Evolutionary conservation across 441 rosid genomes (phyloP).

Genomic region (Euphorbia corollata): DNA sequence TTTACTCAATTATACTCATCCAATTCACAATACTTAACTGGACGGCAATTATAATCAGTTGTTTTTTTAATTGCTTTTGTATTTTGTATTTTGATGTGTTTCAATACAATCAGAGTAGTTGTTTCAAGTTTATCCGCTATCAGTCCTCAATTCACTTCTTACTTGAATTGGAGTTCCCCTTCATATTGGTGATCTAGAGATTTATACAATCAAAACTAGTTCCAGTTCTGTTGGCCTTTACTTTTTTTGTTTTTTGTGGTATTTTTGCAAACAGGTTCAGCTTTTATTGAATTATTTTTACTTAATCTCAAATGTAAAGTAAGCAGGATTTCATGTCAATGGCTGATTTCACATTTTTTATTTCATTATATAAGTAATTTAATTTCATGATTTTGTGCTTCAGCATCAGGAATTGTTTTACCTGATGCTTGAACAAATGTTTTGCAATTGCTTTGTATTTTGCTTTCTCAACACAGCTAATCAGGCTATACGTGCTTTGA

Average conservation of each 20-base stretch:
- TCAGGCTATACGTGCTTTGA: background rate
- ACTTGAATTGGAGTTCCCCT: background rate
- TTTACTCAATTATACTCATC: background rate
- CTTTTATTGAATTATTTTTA: background rate
- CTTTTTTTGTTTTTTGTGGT: background rate
- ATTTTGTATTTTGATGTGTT: background rate
- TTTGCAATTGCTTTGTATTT: background rate
- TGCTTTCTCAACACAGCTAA: background rate
- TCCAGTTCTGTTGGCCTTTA: background rate
- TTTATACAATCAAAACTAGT: background rate
- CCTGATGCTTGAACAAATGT: background rate
- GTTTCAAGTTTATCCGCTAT: background rate
- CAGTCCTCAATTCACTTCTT: slow-evolving; percentile 3
- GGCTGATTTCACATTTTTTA: background rate
- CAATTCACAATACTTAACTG: background rate
- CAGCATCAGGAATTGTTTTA: background rate
- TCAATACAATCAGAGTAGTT: too few relatives aligned
- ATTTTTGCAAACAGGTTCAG: background rate
- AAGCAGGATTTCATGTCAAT: too few relatives aligned
- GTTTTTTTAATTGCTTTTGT: background rate
- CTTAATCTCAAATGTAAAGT: background rate
- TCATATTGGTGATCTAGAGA: slow-evolving; percentile 1
- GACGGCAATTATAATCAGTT: background rate
- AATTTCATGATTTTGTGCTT: background rate
- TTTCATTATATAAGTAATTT: background rate